Evolutionary conservation across 2,329 filamentous ascomycete species (phyloP).

Genomic region (Sclerotiophoma versabilis): DNA sequence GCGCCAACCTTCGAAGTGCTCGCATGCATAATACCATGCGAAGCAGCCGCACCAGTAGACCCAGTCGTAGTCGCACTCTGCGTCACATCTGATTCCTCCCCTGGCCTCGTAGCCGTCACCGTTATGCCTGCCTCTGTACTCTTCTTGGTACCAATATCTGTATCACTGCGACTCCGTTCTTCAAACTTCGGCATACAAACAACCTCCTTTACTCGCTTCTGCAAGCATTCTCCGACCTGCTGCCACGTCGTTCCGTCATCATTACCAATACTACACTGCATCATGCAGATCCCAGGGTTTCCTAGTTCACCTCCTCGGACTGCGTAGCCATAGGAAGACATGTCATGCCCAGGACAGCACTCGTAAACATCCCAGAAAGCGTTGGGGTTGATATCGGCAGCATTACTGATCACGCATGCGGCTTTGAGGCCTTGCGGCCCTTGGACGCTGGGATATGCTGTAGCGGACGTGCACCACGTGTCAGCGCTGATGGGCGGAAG

Average conservation of each 20-base stretch:
- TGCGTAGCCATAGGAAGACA: constrained; percentile 16
- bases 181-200: constrained; percentile 20
- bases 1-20: not conserved
- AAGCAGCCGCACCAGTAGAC: not conserved
- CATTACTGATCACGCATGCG: constrained; percentile 31
- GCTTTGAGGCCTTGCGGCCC: not conserved
- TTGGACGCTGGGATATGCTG: not conserved
- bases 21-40: not conserved
- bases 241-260: constrained; percentile 15
- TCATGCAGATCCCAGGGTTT: constrained; percentile 7
- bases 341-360: constrained; percentile 22
- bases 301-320: not conserved
- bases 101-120: not conserved
- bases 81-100: not conserved
- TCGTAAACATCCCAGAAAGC: constrained; percentile 34
- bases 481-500: not conserved
- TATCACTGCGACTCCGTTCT: not conserved
- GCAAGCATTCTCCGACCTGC: constrained; percentile 30
- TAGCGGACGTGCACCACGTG: not conserved
- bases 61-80: not conserved
- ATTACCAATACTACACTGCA: constrained; percentile 16
- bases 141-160: not conserved
- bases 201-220: constrained; percentile 24
- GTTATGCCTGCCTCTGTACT: not conserved
- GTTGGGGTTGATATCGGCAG: constrained; percentile 26